Base-by-base conservation (phyloP, 768 basidiomycete species). In the Psilocybe sp. region DNA sequence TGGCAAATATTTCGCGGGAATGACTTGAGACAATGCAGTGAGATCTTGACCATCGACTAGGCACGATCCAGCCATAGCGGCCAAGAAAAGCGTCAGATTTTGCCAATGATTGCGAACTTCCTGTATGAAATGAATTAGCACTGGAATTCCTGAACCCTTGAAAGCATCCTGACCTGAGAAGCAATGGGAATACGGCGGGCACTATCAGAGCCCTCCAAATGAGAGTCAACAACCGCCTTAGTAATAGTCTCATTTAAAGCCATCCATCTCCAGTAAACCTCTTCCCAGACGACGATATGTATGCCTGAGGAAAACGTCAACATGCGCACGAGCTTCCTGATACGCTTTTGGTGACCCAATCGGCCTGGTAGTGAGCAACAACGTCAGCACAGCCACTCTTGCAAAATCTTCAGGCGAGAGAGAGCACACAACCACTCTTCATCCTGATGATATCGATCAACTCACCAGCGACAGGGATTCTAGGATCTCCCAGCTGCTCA, bases 101-200 rank as follows among this genome's bases (percentile, higher is more conserved):
- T 89, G 85, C 92, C 93, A 97, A 56, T 92, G 87, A 34, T 75
- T 79, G 37, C 84, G 79, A 56, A 82, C 76, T 15, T 91, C 89
- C 89, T 92, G 54, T 18, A 49, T 40, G 31, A 19, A 33, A 38
- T 3, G 5, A 8, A 16, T 37, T n/a, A 43, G 12, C 12, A 18
- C 23, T 12, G 42, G 20, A 32, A 14, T 14, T 15, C n/a, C n/a
- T 40, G 20, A 5, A 14, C 49, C 28, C 8, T 33, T 9, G 44
- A 33, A 49, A n/a, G 44, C 8, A 14, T n/a, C 35, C 56, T 31
- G 23, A 66, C 68, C 54, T 70, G 66, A 57, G 70, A 55, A 52
- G 60, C 41, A 44, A 63, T 47, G 49, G 55, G 55, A 12, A 43
- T 15, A 19, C 61, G 58, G 23, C 53, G 32, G 37, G 63, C 57